Conservation (phyloP, 352 stramenopile genomes). For the Phytophthora sp. region DNA sequence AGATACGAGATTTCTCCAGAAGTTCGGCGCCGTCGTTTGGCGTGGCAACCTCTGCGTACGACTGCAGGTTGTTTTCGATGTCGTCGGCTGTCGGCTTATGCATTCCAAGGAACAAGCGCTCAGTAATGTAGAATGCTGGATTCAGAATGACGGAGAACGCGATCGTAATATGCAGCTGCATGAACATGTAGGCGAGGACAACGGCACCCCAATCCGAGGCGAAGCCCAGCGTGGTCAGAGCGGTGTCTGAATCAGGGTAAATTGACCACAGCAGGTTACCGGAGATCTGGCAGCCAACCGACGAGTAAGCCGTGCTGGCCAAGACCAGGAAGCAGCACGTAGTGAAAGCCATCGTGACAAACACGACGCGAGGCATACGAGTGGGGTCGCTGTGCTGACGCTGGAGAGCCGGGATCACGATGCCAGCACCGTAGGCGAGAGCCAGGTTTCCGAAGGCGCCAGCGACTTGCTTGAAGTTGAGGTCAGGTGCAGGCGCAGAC, state of each 20-base stretch:
- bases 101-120: conserved; percentile 26
- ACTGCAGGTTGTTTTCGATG: conserved; percentile 24
- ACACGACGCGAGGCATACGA: conserved; percentile 23
- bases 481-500: conserved; percentile 24
- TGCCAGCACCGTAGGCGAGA: conserved; percentile 42
- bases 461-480: conserved; percentile 15
- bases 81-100: conserved; percentile 17
- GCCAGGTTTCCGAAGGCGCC: conserved; percentile 41
- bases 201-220: conserved; percentile 20
- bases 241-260: conserved; percentile 17
- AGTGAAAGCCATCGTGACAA: conserved; percentile 50
- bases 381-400: conserved; percentile 25
- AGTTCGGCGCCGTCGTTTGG: conserved; percentile 9
- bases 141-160: conserved; percentile 28
- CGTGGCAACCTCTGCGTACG: conserved; percentile 17
- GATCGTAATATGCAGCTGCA: conserved; percentile 26
- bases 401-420: no score
- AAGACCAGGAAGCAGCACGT: conserved; percentile 42
- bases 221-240: conserved; percentile 19
- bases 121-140: conserved; percentile 24
- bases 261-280: conserved; percentile 25
- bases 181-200: conserved; percentile 26
- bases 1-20: conserved; percentile 22
- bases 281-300: no score
- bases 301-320: conserved; percentile 41